These are phyloP conservation scores for Carex kokanica DNA, from an alignment of 176 grass and related monocot species.

Conservation along the genomic window DNA sequence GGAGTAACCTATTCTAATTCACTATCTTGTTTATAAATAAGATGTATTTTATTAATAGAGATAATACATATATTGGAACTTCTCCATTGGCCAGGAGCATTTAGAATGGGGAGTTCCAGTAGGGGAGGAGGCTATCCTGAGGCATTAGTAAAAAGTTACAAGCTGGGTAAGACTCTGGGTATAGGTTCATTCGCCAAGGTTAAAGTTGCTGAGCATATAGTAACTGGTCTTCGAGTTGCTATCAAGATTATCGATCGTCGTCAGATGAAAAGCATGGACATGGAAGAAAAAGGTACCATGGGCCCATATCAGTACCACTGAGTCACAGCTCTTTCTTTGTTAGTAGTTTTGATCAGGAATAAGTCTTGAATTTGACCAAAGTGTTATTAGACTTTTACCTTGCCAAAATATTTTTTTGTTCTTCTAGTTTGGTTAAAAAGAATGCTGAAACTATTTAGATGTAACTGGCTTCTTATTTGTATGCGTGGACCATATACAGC, in stretches of 20 bases:
- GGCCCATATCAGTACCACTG: background rate
- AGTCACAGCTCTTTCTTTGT: background rate
- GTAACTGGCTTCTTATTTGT: background rate
- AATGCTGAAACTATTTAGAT: background rate
- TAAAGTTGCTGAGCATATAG: conserved; percentile 86
- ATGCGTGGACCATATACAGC: background rate
- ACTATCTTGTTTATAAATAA: background rate
- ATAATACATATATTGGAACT: conserved; percentile 7
- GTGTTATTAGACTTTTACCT: background rate
- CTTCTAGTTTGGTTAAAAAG: background rate
- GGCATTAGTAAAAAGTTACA: conserved; percentile 64
- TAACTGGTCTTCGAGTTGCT: conserved; percentile 76
- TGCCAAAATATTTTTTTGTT: background rate
- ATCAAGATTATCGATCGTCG: conserved; percentile 81
- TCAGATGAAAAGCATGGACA: conserved; percentile 80
- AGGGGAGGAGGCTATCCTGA: conserved; percentile 54
- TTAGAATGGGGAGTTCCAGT: conserved; percentile 60
- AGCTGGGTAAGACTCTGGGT: conserved; percentile 76
- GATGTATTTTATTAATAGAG: background rate
- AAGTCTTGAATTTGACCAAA: background rate
- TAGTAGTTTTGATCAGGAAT: conserved; percentile 1
- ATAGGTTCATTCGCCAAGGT: conserved; percentile 93
- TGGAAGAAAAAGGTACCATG: conserved; percentile 82
- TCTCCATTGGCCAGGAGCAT: conserved; percentile 23
- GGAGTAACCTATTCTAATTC: background rate